Percentiles rank a stretch among this genome's conserved stretches.
Conservation (phyloP, 441 rosid species). For the Dalechampia spathulata region DNA sequence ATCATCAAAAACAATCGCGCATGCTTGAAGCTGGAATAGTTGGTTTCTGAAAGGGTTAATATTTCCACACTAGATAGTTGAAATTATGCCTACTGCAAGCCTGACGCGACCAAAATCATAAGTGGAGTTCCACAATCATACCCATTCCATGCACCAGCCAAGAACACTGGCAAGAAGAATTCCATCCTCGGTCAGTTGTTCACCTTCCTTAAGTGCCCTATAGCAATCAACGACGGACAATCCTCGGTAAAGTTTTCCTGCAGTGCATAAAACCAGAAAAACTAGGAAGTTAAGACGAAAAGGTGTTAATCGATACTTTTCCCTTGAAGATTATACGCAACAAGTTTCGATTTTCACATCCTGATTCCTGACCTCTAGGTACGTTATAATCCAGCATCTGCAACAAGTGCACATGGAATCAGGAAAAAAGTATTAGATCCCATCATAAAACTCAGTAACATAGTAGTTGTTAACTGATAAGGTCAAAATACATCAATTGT, state of each 20-base stretch:
- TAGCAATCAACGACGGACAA: slow-evolving; percentile 42
- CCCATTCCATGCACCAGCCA: slow-evolving; percentile 47
- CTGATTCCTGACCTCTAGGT: slow-evolving; percentile 41
- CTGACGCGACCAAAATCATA: too few species aligned
- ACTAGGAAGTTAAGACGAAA: not conserved
- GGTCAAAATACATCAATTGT: too few species aligned
- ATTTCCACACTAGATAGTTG: too few species aligned
- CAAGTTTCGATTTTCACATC: slow-evolving; percentile 1
- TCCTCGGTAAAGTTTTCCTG: slow-evolving; percentile 47
- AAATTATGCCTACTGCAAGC: too few species aligned
- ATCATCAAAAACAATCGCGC: too few species aligned
- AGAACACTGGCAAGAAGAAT: slow-evolving; percentile 35
- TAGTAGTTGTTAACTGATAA: not conserved
- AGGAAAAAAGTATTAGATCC: not conserved
- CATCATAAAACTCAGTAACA: not conserved
- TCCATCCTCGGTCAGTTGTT: slow-evolving; percentile 30
- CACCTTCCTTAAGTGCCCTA: slow-evolving; percentile 31
- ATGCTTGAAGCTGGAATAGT: too few species aligned
- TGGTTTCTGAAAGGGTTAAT: too few species aligned
- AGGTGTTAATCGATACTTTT: not conserved
- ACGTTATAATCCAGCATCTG: slow-evolving; percentile 61
- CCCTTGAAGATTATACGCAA: slow-evolving; percentile 1
- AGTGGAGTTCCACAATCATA: too few species aligned
- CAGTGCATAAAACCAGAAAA: not conserved
- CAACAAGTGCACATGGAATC: slow-evolving; percentile 10